Percentiles rank a stretch among this genome's conserved stretches.
These are phyloP conservation scores for Cyberlindnera nakhonratchasimensis DNA, from an alignment of 805 yeast genomes.

Conservation along the genomic window DNA sequence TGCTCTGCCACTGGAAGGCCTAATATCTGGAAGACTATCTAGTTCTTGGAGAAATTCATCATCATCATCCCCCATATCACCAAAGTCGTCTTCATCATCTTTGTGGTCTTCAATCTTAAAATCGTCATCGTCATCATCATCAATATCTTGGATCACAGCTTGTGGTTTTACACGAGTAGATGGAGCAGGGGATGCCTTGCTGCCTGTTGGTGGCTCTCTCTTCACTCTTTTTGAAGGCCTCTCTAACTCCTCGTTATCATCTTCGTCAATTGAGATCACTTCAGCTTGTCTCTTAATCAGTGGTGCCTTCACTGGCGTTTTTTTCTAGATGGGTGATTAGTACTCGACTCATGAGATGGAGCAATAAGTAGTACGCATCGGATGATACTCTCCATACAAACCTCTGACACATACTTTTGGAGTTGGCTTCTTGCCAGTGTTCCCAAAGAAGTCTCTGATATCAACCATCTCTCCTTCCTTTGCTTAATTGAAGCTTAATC, in stretches of 20 bases:
- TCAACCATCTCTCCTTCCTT: slow-evolving; percentile 38
- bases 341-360: too few species aligned
- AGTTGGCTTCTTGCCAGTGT: slow-evolving; percentile 9
- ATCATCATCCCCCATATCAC: slow-evolving; percentile 20
- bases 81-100: slow-evolving; percentile 14
- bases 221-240: slow-evolving; percentile 9
- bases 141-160: slow-evolving; percentile 17
- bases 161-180: slow-evolving; percentile 5
- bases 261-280: slow-evolving; percentile 25
- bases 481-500: too few species aligned
- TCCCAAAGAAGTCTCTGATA: slow-evolving; percentile 39
- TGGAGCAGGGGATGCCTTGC: slow-evolving; percentile 5
- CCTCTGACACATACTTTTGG: slow-evolving; percentile 13
- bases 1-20: slow-evolving; percentile 5
- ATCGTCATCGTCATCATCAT: slow-evolving; percentile 25
- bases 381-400: too few species aligned
- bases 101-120: slow-evolving; percentile 10
- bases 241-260: slow-evolving; percentile 26
- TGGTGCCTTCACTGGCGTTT: slow-evolving; percentile 4
- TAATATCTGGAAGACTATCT: slow-evolving; percentile 8
- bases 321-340: slow-evolving; percentile 1
- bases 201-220: slow-evolving; percentile 14
- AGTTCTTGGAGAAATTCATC: slow-evolving; percentile 16
- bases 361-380: too few species aligned
- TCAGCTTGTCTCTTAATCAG: slow-evolving; percentile 7